Evolutionary conservation across 352 stramenopile species (phyloP), one percentile per base, ranked within the genome.

Genomic region (Phytophthora nicotianae): DNA sequence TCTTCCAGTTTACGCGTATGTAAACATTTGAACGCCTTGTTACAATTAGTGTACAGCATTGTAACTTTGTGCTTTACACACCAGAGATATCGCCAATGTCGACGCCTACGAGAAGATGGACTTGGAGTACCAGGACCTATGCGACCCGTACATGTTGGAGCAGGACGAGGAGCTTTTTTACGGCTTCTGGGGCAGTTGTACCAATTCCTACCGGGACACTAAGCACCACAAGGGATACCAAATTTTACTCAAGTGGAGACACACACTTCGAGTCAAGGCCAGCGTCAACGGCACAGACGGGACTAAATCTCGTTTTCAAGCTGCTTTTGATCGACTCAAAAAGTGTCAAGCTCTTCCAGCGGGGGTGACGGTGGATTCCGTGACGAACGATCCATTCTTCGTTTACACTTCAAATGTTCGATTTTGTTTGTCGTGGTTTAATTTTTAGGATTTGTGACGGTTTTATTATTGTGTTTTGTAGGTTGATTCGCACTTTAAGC

Each of bases 351-450:
- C 62, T 21, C 57, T 88, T 14, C 74, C 77, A 5, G 49, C 51
- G 4, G 64, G 50, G 26, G 72, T 83, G 27, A 43, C 50, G 0
- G 16, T 43, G 11, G 50, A 74, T 27, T 58, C 51, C 8, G 65
- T 89, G 35, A 83, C 82, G 3, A 77, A 64, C 49, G 74, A 83
- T 13, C 84, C 86, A 13, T 97, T 97, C 65, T 98, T 97, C 62
- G 50, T 96, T 63, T 98, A 96, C 73, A 98, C 90, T 1, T 97
- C 86, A 6, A 98, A 98, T 70, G 90, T 97, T 68, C 16, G 32
- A 23, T 40, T 13, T 19, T 21, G n/a, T n/a, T n/a, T n/a, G n/a
- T 33, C 20, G 8, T 29, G 26, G 27, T 37, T 20, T 26, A 37
- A 3, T 38, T 8, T 19, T 37, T 35, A 10, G n/a, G 16, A 26